A percentile compares a stretch with the other conserved stretches of the same genome.
These are phyloP conservation scores for Zancudomyces culisetae DNA, from an alignment of 371 early-diverging fungal genomes.

Conservation along the genomic window DNA sequence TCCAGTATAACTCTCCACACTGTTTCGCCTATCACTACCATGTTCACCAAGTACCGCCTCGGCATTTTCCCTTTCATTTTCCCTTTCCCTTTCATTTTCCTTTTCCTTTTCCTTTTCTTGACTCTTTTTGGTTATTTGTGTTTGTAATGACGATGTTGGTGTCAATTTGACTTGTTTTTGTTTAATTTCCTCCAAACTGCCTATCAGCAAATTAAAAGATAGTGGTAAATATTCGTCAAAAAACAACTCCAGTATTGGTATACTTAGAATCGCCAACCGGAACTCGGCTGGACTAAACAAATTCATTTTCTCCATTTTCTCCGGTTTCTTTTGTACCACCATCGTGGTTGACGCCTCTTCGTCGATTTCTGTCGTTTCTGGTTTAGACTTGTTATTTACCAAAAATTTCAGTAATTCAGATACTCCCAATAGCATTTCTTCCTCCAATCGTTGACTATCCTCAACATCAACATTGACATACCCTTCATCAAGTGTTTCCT, in stretches of 20 bases:
- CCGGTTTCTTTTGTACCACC: not conserved
- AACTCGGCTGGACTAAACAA: not conserved
- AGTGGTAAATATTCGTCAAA: slow-evolving; percentile 3
- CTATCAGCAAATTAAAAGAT: not conserved
- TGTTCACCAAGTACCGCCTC: too few species aligned
- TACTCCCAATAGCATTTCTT: not conserved
- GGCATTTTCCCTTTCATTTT: not conserved
- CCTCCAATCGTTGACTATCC: too few species aligned
- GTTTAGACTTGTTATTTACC: not conserved
- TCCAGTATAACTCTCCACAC: too few species aligned
- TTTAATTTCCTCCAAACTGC: not conserved
- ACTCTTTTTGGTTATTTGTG: not conserved
- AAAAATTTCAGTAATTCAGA: not conserved
- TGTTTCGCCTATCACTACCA: too few species aligned
- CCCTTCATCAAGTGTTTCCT: not conserved
- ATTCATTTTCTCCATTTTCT: not conserved
- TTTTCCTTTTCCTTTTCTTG: not conserved
- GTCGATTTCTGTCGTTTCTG: not conserved
- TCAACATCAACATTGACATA: not conserved
- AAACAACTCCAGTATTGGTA: slow-evolving; percentile 3
- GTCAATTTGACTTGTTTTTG: not conserved
- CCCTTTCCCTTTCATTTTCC: not conserved
- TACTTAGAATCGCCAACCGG: not conserved
- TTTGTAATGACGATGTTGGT: not conserved
- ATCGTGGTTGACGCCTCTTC: not conserved